Evolutionary conservation across 768 basidiomycete genomes (phyloP).

Genomic region (Pleurotus tuoliensis): DNA sequence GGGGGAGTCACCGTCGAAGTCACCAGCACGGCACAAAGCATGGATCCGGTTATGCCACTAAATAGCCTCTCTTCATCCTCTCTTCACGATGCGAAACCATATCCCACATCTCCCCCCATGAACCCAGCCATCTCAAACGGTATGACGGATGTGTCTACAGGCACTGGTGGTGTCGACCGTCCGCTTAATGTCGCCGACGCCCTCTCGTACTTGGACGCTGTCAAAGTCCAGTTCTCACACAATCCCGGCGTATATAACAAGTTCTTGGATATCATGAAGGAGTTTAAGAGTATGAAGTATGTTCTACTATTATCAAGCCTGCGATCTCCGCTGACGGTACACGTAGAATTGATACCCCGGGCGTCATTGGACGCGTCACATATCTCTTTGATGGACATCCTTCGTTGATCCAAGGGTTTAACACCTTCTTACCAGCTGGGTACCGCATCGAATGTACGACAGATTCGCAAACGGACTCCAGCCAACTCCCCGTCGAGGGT

Average conservation of each 20-base stretch:
- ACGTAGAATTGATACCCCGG: constrained; percentile 90
- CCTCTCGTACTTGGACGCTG: constrained; percentile 87
- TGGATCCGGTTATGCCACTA: too few relatives aligned
- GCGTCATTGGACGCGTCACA: constrained; percentile 94
- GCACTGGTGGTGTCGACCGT: constrained; percentile 29
- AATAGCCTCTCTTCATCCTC: too few relatives aligned
- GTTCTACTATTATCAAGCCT: constrained; percentile 21
- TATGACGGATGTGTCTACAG: not conserved
- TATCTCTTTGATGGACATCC: constrained; percentile 90
- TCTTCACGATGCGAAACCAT: too few relatives aligned
- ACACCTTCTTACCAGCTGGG: constrained; percentile 92
- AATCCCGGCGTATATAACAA: constrained; percentile 93
- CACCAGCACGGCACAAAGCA: too few relatives aligned
- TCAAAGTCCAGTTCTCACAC: constrained; percentile 87
- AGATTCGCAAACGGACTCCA: constrained; percentile 32
- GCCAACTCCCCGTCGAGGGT: not conserved
- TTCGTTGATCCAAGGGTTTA: constrained; percentile 92
- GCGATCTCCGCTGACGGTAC: not conserved
- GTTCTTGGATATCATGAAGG: constrained; percentile 97
- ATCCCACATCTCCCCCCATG: too few relatives aligned
- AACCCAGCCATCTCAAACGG: not conserved
- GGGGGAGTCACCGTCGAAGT: too few relatives aligned
- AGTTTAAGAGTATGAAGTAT: constrained; percentile 92
- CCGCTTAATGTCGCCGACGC: constrained; percentile 94
- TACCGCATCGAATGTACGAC: constrained; percentile 85